Base-by-base conservation (phyloP, 495 filamentous ascomycete genomes). In the Penicillium verhagenii region DNA sequence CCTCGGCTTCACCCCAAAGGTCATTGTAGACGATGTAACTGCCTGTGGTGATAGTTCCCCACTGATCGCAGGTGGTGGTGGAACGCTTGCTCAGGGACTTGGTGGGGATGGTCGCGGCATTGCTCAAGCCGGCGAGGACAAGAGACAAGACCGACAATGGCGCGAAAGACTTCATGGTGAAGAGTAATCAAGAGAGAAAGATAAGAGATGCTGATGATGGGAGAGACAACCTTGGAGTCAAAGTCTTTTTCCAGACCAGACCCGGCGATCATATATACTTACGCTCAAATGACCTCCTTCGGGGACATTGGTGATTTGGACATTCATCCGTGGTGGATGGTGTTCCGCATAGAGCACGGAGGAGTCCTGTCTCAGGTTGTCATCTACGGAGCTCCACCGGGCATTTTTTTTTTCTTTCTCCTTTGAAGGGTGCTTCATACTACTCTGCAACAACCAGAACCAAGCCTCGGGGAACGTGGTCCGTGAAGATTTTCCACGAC, bases 11-110 rank as follows among this genome's bases (percentile, higher is more conserved):
- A 24, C 81, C 81, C 80, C 81, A 84, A 40, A 82, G 69, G 62
- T 85, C 74, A 65, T 82, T 79, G 64, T 78, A 78, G 45, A 85
- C 50, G 48, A 73, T 83, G 60, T 77, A 84, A 44, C 64, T 69
- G 35, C 78, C 79, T 1, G 72, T 71, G 5, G 59, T 66, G 38
- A 62, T 57, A 8, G 73, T 68, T 39, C 69, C 75, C 67, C 71
- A 83, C 52, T 81, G 78, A 6, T 72, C 81, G 53, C 81, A 83
- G 60, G 75, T 72, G 37, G 77, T 70, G 13, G 69, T 66, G 19
- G 78, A 67, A 44, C 74, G 73, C 33, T 46, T 38, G 42, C 68
- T 57, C 43, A 80, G 53, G 19, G 72, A 66, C 40, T 60, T 68
- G 11, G 72, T 76, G 2, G 77, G 71, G 45, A 68, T 43, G 42